Base-by-base conservation (phyloP, 305 asterid species). In the Fraxinus floribunda region DNA sequence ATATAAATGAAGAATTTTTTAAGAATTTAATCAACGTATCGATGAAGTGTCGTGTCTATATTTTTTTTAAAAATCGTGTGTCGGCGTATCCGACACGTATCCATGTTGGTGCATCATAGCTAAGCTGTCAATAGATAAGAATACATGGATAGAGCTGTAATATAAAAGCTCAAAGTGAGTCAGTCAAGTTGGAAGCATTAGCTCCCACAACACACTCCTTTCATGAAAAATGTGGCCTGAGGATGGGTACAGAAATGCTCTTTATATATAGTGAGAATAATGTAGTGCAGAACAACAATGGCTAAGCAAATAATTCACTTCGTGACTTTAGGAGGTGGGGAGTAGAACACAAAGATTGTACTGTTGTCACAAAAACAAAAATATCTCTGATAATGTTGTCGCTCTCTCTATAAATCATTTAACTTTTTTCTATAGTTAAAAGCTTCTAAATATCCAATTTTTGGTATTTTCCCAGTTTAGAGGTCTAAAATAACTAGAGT, bases 81-180 rank as follows among this genome's bases (percentile, higher is more conserved):
- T 26, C 1, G 29, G 29, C 29, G 1, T 26, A 26, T 26, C 29
- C 29, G 29, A 26, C 29, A 26, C 29, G 29, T 26, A 26, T 26
- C 29, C 29, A 26, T 26, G 29, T 26, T 1, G 1, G 29, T 26
- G 29, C 29, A 26, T 26, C 29, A 26, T 26, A 26, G 29, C 29
- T 80, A 15, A 71, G 52, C 29, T 52, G 85, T 60, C 49, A 83
- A 57, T 75, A 57, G 29, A 64, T 39, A 41, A 68, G 18, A 24
- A 74, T 75, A 57, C 22, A 11, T 22, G 20, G 34, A 22, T 6
- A n/a, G 24, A 81, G 36, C 32, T 22, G 41, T 46, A 55, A 24
- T 66, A 5, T 22, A 64, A 24, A 57, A 16, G 41, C 74, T 73
- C 38, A 80, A 32, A 38, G 38, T 20, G 13, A 82, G 70, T 8